A percentile compares a stretch with the other conserved stretches of the same genome.
Conservation (phyloP, 2,329 filamentous ascomycete genomes). For the Colletotrichum sp. region DNA sequence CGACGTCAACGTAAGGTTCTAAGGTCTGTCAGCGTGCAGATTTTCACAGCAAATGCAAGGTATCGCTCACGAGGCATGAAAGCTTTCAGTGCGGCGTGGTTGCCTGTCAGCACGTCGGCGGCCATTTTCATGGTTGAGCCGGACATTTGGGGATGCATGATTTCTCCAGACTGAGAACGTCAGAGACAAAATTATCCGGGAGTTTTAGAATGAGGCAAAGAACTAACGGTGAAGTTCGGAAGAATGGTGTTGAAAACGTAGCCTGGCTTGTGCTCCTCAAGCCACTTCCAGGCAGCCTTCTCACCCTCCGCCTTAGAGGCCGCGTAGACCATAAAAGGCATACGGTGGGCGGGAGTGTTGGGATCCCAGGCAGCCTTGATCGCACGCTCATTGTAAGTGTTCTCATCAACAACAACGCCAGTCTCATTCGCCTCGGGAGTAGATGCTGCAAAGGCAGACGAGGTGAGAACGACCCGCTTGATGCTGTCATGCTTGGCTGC, state of each 20-base stretch:
- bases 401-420: constrained; percentile 22
- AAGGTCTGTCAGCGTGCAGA: neutral
- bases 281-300: constrained; percentile 41
- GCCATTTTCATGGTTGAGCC: constrained; percentile 17
- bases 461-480: constrained; percentile 44
- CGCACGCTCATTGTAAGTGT: constrained; percentile 39
- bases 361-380: constrained; percentile 40
- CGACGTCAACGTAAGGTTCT: constrained; percentile 48
- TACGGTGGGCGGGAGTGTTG: constrained; percentile 33
- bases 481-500: constrained; percentile 37
- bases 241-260: constrained; percentile 35
- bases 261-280: constrained; percentile 33
- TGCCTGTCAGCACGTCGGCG: neutral
- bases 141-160: constrained; percentile 8
- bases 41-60: neutral
- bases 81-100: neutral
- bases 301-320: constrained; percentile 44
- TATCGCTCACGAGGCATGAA: neutral
- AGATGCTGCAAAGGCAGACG: constrained; percentile 31
- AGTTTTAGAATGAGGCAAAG: neutral
- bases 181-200: no score
- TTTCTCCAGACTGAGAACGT: neutral
- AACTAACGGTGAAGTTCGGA: constrained; percentile 29
- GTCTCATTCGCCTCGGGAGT: constrained; percentile 21
- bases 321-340: constrained; percentile 31